Percentiles rank a stretch among this genome's conserved stretches.
These are phyloP conservation scores for Phytophthora nicotianae DNA, from an alignment of 352 stramenopile species.

Conservation along the genomic window DNA sequence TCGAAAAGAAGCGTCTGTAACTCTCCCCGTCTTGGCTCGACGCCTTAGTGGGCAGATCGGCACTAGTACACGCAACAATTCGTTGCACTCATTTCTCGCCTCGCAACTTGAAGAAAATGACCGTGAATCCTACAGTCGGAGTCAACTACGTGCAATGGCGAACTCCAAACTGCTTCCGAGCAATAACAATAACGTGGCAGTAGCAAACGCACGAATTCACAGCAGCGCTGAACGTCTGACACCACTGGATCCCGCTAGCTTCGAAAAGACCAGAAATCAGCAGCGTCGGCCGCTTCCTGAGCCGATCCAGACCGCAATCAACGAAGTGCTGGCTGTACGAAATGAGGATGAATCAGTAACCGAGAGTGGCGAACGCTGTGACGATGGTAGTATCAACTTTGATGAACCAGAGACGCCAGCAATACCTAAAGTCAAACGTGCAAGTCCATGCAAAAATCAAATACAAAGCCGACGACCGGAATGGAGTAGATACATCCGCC, in stretches of 20 bases:
- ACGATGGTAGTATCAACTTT: slow-evolving; percentile 1
- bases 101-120: slow-evolving; percentile 21
- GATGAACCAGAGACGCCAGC: slow-evolving; percentile 10
- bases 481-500: slow-evolving; percentile 28
- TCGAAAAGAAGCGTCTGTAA: slow-evolving; percentile 10
- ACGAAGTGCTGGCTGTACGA: slow-evolving; percentile 21
- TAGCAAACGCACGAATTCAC: slow-evolving; percentile 1
- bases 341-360: background rate
- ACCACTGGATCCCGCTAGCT: slow-evolving; percentile 15
- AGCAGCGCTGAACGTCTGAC: slow-evolving; percentile 12
- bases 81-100: slow-evolving; percentile 20
- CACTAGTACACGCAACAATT: slow-evolving; percentile 5
- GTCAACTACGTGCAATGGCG: slow-evolving; percentile 28
- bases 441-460: slow-evolving; percentile 18
- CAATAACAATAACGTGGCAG: slow-evolving; percentile 22
- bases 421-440: slow-evolving; percentile 10
- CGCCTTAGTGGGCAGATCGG: slow-evolving; percentile 3
- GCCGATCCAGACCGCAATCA: slow-evolving; percentile 23
- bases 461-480: slow-evolving; percentile 14
- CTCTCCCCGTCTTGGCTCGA: slow-evolving; percentile 23
- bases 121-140: slow-evolving; percentile 28
- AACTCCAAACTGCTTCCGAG: slow-evolving; percentile 19
- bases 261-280: slow-evolving; percentile 13
- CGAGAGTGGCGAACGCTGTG: slow-evolving; percentile 10
- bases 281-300: slow-evolving; percentile 18